These are phyloP conservation scores for Fraxinus quadrangulata DNA, from an alignment of 257 asterid genomes.

Conservation along the genomic window DNA sequence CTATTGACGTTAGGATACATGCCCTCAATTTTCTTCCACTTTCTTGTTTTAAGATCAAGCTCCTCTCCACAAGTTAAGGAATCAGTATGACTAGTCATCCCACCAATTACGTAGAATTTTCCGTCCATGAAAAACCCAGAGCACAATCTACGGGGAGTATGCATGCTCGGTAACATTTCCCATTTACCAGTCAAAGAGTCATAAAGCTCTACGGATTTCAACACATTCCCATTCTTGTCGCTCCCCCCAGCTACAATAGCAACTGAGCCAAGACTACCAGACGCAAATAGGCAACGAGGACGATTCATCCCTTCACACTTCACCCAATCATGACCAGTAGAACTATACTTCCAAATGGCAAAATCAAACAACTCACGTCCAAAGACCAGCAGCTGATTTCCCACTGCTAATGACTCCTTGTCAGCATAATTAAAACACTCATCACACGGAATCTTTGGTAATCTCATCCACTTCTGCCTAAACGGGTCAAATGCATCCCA, in stretches of 20 bases:
- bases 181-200: constrained; percentile 66
- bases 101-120: constrained; percentile 81
- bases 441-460: constrained; percentile 85
- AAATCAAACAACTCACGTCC: constrained; percentile 81
- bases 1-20: constrained; percentile 81
- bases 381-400: constrained; percentile 73
- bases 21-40: constrained; percentile 74
- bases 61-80: constrained; percentile 84
- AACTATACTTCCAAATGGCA: constrained; percentile 82
- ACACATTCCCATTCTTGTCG: constrained; percentile 67
- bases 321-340: constrained; percentile 52
- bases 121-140: constrained; percentile 86
- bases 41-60: constrained; percentile 65
- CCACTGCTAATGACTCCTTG: constrained; percentile 83
- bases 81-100: constrained; percentile 72
- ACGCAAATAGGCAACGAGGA: constrained; percentile 83
- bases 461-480: constrained; percentile 67
- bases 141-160: constrained; percentile 74
- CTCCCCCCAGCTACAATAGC: constrained; percentile 83
- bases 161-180: constrained; percentile 85
- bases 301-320: constrained; percentile 73
- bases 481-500: constrained; percentile 93
- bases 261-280: constrained; percentile 65
- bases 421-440: constrained; percentile 81
- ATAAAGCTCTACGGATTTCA: constrained; percentile 80